Percentiles rank a stretch among this genome's conserved stretches.
phyloP scores from a whole-genome alignment of 305 asterid species.

The Fraxinus nigra region DNA sequence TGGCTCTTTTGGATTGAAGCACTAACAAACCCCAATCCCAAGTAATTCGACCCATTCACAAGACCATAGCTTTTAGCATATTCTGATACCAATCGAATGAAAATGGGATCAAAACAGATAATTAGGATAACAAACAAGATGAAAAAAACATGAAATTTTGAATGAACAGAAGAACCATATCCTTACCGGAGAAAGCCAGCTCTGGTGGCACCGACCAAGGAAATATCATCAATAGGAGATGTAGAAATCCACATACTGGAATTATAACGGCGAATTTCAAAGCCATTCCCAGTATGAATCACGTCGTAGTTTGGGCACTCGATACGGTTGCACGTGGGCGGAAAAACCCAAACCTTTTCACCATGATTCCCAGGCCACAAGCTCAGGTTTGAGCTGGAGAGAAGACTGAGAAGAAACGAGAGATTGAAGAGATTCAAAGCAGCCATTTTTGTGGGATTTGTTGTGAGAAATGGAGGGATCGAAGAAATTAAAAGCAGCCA shows the following conservation, averaged over 20 bases:
- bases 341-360: conserved; percentile 32
- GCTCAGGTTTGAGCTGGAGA: conserved; percentile 30
- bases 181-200: conserved; percentile 64
- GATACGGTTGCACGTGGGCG: conserved; percentile 70
- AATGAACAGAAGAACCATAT: neutral
- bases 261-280: conserved; percentile 77
- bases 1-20: neutral
- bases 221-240: conserved; percentile 59
- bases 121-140: neutral
- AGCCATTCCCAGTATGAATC: conserved; percentile 54
- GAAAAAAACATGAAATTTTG: neutral
- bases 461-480: neutral
- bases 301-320: conserved; percentile 84
- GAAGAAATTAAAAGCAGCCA: neutral
- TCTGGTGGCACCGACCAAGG: conserved; percentile 54
- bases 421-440: conserved; percentile 39
- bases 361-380: conserved; percentile 15
- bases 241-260: conserved; percentile 76
- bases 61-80: neutral
- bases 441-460: conserved; percentile 32
- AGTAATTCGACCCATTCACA: neutral
- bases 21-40: neutral
- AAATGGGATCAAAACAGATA: neutral
- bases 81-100: neutral
- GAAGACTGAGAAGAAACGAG: conserved; percentile 45